Conservation (phyloP, 257 asterid genomes). For the Petrea volubilis region DNA sequence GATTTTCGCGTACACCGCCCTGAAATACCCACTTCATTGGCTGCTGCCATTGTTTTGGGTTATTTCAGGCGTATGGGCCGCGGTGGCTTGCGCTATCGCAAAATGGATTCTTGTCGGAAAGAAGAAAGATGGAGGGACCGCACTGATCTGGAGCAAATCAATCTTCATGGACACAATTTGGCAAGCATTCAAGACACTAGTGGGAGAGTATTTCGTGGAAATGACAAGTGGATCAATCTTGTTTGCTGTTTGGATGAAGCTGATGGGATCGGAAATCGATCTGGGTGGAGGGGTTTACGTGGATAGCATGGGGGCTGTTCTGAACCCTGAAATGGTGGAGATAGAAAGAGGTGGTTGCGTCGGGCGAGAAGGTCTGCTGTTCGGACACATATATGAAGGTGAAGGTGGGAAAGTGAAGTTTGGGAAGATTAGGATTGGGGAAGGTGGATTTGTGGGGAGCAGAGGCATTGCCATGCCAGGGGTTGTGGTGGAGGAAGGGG, state of each 20-base stretch:
- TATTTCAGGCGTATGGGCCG: conserved; percentile 54
- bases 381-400: conserved; percentile 84
- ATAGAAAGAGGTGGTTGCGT: conserved; percentile 69
- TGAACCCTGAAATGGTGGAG: conserved; percentile 90
- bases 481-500: conserved; percentile 64
- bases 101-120: conserved; percentile 66
- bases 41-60: conserved; percentile 74
- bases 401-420: conserved; percentile 78
- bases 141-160: conserved; percentile 61
- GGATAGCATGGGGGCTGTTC: conserved; percentile 74
- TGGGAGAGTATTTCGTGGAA: conserved; percentile 75
- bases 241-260: conserved; percentile 71
- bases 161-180: conserved; percentile 71
- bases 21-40: conserved; percentile 48
- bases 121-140: conserved; percentile 69
- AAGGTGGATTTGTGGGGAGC: conserved; percentile 79
- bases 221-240: conserved; percentile 61
- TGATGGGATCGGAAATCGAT: conserved; percentile 69
- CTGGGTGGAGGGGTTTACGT: conserved; percentile 65
- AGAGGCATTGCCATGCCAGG: conserved; percentile 91
- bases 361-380: conserved; percentile 71
- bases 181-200: conserved; percentile 77
- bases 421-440: conserved; percentile 67
- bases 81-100: conserved; percentile 48
- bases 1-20: conserved; percentile 26